phyloP scores from a whole-genome alignment of 352 stramenopile species.

The Sclerospora graminicola region DNA sequence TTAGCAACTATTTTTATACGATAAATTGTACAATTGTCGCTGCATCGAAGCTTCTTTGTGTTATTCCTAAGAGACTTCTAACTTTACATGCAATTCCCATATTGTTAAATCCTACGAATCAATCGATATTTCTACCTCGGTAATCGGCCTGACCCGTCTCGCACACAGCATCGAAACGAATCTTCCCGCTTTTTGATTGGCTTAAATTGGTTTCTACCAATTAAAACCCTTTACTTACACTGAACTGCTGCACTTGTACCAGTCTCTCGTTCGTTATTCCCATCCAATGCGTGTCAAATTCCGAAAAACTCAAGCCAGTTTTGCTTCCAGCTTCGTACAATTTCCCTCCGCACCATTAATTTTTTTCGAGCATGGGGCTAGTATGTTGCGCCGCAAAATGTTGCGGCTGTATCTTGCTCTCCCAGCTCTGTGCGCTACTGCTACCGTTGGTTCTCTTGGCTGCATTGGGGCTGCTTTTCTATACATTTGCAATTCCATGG shows the following conservation, averaged over 20 bases:
- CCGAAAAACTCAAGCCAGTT: not conserved
- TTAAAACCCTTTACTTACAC: not conserved
- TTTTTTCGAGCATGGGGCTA: slow-evolving; percentile 24
- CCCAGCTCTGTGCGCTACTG: slow-evolving; percentile 56
- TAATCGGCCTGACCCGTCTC: too few relatives aligned
- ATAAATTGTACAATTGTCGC: too few relatives aligned
- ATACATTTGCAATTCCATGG: slow-evolving; percentile 63
- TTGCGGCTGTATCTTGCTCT: slow-evolving; percentile 65
- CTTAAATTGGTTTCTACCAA: slow-evolving; percentile 1
- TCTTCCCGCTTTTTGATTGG: not conserved
- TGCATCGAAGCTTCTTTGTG: too few relatives aligned
- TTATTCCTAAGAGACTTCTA: too few relatives aligned
- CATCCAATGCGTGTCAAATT: not conserved
- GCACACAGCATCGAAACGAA: too few relatives aligned
- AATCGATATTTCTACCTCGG: too few relatives aligned
- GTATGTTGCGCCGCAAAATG: slow-evolving; percentile 52
- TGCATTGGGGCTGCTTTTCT: slow-evolving; percentile 49
- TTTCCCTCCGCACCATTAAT: not conserved
- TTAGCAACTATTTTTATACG: too few relatives aligned
- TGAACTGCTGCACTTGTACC: not conserved
- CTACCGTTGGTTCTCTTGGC: slow-evolving; percentile 41
- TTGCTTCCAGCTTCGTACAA: too few relatives aligned
- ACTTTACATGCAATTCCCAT: too few relatives aligned
- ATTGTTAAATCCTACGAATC: too few relatives aligned
- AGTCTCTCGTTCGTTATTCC: not conserved